A percentile compares a stretch with the other conserved stretches of the same genome.
phyloP scores from a whole-genome alignment of 768 basidiomycete genomes.

The Suillus plorans region DNA sequence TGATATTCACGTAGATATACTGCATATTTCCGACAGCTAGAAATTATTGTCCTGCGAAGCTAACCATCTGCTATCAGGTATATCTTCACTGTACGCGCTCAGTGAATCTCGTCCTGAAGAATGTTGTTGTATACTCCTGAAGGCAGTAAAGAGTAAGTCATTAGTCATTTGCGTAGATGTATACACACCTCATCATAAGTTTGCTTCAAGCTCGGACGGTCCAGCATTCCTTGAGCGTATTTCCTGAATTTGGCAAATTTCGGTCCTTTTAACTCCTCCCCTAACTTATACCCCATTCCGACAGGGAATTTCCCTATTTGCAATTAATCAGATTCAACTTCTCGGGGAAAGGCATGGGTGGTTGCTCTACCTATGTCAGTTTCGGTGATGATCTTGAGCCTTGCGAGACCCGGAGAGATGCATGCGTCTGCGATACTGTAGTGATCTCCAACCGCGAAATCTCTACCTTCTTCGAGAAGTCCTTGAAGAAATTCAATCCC shows the following conservation, averaged over 20 bases:
- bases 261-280: constrained; percentile 38
- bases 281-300: constrained; percentile 45
- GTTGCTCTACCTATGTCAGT: constrained; percentile 36
- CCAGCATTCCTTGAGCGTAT: constrained; percentile 47
- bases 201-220: constrained; percentile 2
- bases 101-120: not conserved
- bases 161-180: not conserved
- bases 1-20: not conserved
- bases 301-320: constrained; percentile 49
- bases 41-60: not conserved
- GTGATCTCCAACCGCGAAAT: constrained; percentile 34
- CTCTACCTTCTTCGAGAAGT: constrained; percentile 48
- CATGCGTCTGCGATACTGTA: constrained; percentile 63
- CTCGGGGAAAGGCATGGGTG: not conserved
- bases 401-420: constrained; percentile 53
- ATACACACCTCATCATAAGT: not conserved
- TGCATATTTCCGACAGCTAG: not conserved
- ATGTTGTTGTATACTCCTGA: not conserved
- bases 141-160: not conserved
- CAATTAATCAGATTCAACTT: not conserved
- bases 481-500: constrained; percentile 47
- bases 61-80: not conserved
- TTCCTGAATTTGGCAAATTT: constrained; percentile 48
- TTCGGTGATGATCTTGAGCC: constrained; percentile 39
- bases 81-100: not conserved